A percentile compares a stretch with the other conserved stretches of the same genome.
Evolutionary conservation across 2,329 filamentous ascomycete genomes (phyloP).

Genomic region (Annulohypoxylon truncatum): DNA sequence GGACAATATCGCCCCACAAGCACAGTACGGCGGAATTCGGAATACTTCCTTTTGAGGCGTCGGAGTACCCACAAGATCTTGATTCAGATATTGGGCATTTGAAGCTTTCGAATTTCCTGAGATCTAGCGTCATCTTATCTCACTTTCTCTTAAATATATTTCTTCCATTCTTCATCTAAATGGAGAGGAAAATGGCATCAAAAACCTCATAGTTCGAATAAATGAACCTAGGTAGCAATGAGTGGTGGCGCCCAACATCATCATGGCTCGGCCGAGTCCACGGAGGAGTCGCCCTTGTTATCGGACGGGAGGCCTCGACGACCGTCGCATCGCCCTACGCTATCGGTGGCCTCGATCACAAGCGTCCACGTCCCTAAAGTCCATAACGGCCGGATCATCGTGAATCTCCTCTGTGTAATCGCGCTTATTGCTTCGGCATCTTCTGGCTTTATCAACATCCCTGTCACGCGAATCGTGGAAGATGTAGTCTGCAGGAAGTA

Average conservation of each 20-base stretch:
- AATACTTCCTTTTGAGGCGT: constrained; percentile 20
- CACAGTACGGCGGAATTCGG: constrained; percentile 17
- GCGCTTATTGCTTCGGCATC: constrained; percentile 50
- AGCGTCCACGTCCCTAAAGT: constrained; percentile 43
- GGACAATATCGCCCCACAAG: not conserved
- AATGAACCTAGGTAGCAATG: constrained; percentile 3
- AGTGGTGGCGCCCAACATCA: constrained; percentile 11
- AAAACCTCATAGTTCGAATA: not conserved
- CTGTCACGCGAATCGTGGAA: constrained; percentile 52
- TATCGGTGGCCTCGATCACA: constrained; percentile 44
- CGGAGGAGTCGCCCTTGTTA: constrained; percentile 31
- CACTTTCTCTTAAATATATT: not conserved
- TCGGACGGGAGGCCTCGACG: constrained; percentile 23
- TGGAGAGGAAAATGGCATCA: not conserved
- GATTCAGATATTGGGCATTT: not conserved
- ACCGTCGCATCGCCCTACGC: constrained; percentile 33
- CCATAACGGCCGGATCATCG: constrained; percentile 45
- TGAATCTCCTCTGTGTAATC: constrained; percentile 50
- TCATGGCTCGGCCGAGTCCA: constrained; percentile 19
- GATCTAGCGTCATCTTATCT: constrained; percentile 15
- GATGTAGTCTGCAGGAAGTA: constrained; percentile 54
- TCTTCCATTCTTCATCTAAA: not conserved
- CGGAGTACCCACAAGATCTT: constrained; percentile 9
- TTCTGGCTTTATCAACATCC: constrained; percentile 49
- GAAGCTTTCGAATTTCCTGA: not conserved